Base-by-base conservation (phyloP, 2,329 filamentous ascomycete genomes). In the Rhytidhysteron rufulum region DNA sequence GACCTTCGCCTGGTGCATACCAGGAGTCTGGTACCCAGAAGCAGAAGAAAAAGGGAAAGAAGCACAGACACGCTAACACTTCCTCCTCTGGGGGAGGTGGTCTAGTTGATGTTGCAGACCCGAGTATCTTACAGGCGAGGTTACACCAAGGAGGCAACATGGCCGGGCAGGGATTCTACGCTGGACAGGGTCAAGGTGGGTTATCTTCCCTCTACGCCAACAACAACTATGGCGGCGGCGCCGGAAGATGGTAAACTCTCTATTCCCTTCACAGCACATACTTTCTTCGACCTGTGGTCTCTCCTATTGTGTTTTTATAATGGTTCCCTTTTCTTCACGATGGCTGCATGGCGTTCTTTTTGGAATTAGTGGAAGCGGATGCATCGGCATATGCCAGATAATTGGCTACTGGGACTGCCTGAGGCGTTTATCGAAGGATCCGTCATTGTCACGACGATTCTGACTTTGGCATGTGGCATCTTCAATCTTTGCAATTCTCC, bases 41-140 rank as follows among this genome's bases (percentile, higher is more conserved):
- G 84, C 89, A 94, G 82, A 95, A 95, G 85, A 96, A 95, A 83
- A 95, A 95, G 88, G 89, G 89, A 78, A 96, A 95, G 83, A 96
- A 96, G 88, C 91, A 96, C 80, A 94, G 90, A 84, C 90, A 96
- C 85, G 91, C 89, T 93, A 95, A 96, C 88, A 96, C 91, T 91
- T 95, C 90, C 87, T 97, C 91, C 83, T 95, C 89, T 83, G 86
- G 86, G 78, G 90, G 89, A 82, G 88, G 88, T 87, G 90, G 88
- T 78, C 83, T 96, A 91, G 90, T 94, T 78, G 90, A 97, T 94
- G 88, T 95, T 90, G 88, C 87, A 79, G 90, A 97, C 88, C 91
- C 91, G 80, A 95, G 88, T 80, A 96, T 96, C 80, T 83, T 97
- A 79, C 90, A 95, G 78, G 88, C 88, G 71, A 88, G 90, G 80